Base-by-base conservation (phyloP, 2,329 filamentous ascomycete genomes). In the Pseudocercospora musae region DNA sequence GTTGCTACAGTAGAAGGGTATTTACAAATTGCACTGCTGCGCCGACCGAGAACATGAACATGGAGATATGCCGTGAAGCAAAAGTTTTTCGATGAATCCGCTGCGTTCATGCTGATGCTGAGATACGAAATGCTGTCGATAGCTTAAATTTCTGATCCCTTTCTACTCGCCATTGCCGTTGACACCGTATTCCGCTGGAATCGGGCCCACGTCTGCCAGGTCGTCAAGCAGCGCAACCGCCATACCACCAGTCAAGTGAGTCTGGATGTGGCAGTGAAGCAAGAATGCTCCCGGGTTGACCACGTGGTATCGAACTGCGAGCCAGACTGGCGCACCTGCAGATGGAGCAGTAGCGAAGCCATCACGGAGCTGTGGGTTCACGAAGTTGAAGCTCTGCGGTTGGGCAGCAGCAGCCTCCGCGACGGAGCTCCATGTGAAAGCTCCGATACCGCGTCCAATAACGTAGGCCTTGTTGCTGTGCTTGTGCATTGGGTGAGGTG, bases 401-500 rank as follows among this genome's bases (percentile, higher is more conserved):
- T 72, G 70, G 2, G 72, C 73, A 11, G 71, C 65, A 2, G 78
- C 74, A 0, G 86, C 86, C 59, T 86, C 82, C 0, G 78, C 81
- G 0, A 87, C 82, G 0, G 78, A 80, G 2, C 70, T 72, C 78
- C 82, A 88, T 11, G 76, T 79, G 69, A 84, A 89, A 0, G 50
- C 21, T 1, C 74, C 74, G 10, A 65, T 61, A 1, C 85, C 86
- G 0, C 74, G 62, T 1, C 86, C 86, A 33, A 89, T 79, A 18
- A 82, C 74, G 68, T 80, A 87, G 75, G 83, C 85, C 70, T 85
- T 86, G 68, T 82, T 85, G 52, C 82, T 81, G 74, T 89, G 86
- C 76, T 87, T 87, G 79, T 89, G 86, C 56, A 89, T 83, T 0
- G 85, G 83, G 62, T 89, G 86, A 13, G 82, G 77, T 5, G 81